Evolutionary conservation across 2,329 filamentous ascomycete genomes (phyloP).

Genomic region (Ploettnerulaceae sp.): DNA sequence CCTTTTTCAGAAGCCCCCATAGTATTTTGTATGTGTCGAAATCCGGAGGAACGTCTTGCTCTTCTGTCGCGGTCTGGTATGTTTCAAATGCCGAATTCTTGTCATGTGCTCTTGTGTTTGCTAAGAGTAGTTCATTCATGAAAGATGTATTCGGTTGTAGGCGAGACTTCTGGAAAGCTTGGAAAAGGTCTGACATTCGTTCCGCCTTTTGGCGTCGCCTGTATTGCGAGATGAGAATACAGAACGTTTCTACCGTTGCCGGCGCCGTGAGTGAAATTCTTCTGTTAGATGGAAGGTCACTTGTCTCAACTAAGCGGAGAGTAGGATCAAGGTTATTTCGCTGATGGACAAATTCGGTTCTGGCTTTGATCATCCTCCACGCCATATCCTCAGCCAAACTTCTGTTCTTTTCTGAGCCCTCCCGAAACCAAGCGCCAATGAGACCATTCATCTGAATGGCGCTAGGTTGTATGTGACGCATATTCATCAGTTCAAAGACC

Average conservation of each 20-base stretch:
- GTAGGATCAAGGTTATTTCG: constrained; percentile 9
- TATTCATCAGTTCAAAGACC: constrained; percentile 72
- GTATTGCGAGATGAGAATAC: constrained; percentile 68
- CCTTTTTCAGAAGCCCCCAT: constrained; percentile 29
- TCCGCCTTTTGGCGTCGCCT: constrained; percentile 54
- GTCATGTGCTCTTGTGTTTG: constrained; percentile 19
- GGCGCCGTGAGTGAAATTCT: constrained; percentile 44
- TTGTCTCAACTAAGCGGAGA: constrained; percentile 3
- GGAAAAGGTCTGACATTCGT: constrained; percentile 55
- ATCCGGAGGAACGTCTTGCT: constrained; percentile 25
- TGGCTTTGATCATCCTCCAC: constrained; percentile 71
- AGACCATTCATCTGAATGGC: constrained; percentile 77
- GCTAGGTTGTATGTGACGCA: constrained; percentile 61
- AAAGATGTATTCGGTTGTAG: constrained; percentile 68
- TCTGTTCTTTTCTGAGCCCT: constrained; percentile 48
- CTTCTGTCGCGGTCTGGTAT: constrained; percentile 21
- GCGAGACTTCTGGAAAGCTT: constrained; percentile 56
- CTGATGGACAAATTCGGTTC: constrained; percentile 58
- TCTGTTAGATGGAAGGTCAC: constrained; percentile 24
- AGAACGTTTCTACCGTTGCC: constrained; percentile 75
- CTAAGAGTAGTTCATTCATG: constrained; percentile 70
- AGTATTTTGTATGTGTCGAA: constrained; percentile 31
- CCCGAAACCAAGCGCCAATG: constrained; percentile 71
- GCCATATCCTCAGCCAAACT: constrained; percentile 62
- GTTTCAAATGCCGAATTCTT: constrained; percentile 26